Evolutionary conservation across 129 eudicot genomes (phyloP).

Genomic region (Kitagawia praeruptora): DNA sequence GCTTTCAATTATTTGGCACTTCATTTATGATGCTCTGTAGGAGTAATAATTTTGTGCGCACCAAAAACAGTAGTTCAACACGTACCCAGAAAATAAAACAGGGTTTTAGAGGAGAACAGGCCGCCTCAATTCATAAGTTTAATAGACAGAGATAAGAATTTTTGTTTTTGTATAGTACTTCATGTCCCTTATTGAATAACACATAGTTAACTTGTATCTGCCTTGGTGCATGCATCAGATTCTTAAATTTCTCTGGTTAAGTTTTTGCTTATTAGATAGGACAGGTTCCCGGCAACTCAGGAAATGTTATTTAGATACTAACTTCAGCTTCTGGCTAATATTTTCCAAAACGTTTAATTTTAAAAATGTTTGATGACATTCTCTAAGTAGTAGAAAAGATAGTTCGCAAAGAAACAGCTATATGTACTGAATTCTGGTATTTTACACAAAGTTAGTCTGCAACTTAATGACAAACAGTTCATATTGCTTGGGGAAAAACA

Average conservation of each 20-base stretch:
- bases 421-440: not conserved
- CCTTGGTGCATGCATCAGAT: not conserved
- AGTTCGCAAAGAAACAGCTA: not conserved
- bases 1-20: not conserved
- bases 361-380: not conserved
- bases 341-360: not conserved
- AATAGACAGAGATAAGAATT: not conserved
- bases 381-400: not conserved
- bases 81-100: not conserved
- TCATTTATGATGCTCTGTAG: not conserved
- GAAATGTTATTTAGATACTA: not conserved
- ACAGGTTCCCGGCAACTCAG: not conserved
- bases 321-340: not conserved
- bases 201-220: too few species aligned
- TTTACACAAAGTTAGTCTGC: not conserved
- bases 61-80: not conserved
- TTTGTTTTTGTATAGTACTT: too few species aligned
- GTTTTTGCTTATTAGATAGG: not conserved
- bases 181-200: too few species aligned
- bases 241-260: not conserved
- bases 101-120: not conserved
- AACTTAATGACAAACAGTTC: conserved; percentile 1
- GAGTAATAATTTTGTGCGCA: not conserved
- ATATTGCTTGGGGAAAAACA: not conserved
- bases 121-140: not conserved